phyloP scores from a whole-genome alignment of 331 rosid species.

The Rosa hybrid region DNA sequence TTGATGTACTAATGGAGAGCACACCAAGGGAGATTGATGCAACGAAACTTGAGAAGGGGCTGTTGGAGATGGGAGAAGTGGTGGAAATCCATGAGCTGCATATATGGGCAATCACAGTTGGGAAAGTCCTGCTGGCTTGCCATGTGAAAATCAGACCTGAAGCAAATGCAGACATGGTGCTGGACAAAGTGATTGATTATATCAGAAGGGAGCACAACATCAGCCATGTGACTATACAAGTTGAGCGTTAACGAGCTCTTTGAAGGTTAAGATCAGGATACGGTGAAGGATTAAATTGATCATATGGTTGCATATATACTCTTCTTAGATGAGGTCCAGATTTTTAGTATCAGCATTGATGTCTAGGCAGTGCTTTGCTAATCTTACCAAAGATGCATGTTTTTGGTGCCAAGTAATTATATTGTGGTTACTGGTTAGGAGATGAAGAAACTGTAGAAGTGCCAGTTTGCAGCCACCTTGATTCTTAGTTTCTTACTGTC shows the following conservation, averaged over 20 bases:
- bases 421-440: neutral
- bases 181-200: slow-evolving; percentile 66
- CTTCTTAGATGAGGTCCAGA: slow-evolving; percentile 19
- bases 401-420: slow-evolving; percentile 2
- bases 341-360: slow-evolving; percentile 16
- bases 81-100: slow-evolving; percentile 80
- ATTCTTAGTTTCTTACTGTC: neutral
- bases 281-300: neutral
- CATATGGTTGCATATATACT: slow-evolving; percentile 7
- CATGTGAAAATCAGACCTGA: slow-evolving; percentile 78
- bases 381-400: neutral
- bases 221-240: slow-evolving; percentile 76
- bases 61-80: slow-evolving; percentile 72
- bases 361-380: slow-evolving; percentile 1
- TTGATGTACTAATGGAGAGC: slow-evolving; percentile 81
- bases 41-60: slow-evolving; percentile 55
- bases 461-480: neutral
- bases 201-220: slow-evolving; percentile 73
- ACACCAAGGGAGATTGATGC: slow-evolving; percentile 81
- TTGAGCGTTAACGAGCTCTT: slow-evolving; percentile 52
- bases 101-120: slow-evolving; percentile 81
- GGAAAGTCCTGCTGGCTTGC: slow-evolving; percentile 71
- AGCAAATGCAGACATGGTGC: slow-evolving; percentile 66
- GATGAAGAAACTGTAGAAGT: neutral
- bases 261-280: slow-evolving; percentile 10